Evolutionary conservation across 208 protist genomes (phyloP).

Genomic region (Vickermania ingenoplastis): DNA sequence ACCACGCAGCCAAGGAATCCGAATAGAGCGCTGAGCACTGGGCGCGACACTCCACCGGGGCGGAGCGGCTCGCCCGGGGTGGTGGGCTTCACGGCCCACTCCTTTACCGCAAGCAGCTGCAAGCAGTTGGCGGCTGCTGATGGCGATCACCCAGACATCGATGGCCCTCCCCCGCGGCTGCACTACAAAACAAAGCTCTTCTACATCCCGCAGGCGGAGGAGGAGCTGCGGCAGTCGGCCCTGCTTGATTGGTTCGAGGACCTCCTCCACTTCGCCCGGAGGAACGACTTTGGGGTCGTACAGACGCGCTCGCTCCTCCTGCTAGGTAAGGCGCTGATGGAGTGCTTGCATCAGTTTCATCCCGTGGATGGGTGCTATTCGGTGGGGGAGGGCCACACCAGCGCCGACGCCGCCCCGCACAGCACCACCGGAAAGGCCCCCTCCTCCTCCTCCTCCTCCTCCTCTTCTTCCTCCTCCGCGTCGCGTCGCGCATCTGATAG

Average conservation of each 20-base stretch:
- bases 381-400: background rate
- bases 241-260: constrained; percentile 75
- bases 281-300: constrained; percentile 27
- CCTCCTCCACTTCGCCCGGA: constrained; percentile 29
- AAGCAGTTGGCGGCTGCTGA: constrained; percentile 1
- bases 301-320: constrained; percentile 66
- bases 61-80: background rate
- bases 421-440: constrained; percentile 8
- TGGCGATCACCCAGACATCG: background rate
- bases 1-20: too few species aligned
- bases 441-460: background rate
- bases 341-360: constrained; percentile 18
- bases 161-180: background rate
- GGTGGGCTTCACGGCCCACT: background rate
- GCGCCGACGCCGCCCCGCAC: background rate
- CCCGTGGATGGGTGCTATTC: background rate
- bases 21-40: too few species aligned
- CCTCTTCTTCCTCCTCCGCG: background rate
- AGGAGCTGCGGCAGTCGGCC: constrained; percentile 29
- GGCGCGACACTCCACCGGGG: background rate
- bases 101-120: background rate
- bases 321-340: constrained; percentile 36
- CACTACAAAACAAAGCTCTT: background rate
- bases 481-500: background rate
- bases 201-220: constrained; percentile 24